Conservation (phyloP, 345 rosid genomes). For the Populus nigra region DNA sequence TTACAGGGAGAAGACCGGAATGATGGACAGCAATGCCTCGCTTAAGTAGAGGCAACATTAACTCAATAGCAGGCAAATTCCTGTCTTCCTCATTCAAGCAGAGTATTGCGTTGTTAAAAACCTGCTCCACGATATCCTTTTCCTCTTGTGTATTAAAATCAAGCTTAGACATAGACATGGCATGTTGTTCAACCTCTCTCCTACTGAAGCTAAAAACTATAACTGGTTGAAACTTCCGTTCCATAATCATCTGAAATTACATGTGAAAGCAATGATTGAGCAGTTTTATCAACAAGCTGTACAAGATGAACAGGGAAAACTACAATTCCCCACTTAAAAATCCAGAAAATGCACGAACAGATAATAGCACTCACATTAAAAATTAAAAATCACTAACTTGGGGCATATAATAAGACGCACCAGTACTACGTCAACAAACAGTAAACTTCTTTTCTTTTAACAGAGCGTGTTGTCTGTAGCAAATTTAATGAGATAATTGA, state of each 20-base stretch:
- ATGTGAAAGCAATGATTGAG: neutral
- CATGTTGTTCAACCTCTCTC: conserved; percentile 97
- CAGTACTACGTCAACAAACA: no score
- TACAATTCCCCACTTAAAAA: neutral
- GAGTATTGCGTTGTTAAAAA: conserved; percentile 71
- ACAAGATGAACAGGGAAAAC: neutral
- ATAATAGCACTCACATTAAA: neutral
- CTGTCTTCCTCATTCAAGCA: conserved; percentile 97
- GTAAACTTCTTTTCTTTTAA: no score
- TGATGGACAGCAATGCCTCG: conserved; percentile 99
- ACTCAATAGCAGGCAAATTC: conserved; percentile 87
- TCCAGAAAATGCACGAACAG: neutral
- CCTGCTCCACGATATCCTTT: conserved; percentile 71
- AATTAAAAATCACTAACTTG: neutral
- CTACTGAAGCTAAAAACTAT: conserved; percentile 98
- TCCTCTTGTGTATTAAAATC: conserved; percentile 91
- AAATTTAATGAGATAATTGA: no score
- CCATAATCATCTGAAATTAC: conserved; percentile 87
- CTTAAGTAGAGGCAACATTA: conserved; percentile 92
- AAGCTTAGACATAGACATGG: conserved; percentile 96
- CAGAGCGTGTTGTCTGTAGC: neutral
- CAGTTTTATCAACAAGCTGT: neutral
- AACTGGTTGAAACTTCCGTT: conserved; percentile 87
- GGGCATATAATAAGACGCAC: neutral
- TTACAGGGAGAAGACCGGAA: conserved; percentile 98